These are phyloP conservation scores for Fusarium sp. DNA, from an alignment of 2,329 filamentous ascomycete species.

Conservation along the genomic window DNA sequence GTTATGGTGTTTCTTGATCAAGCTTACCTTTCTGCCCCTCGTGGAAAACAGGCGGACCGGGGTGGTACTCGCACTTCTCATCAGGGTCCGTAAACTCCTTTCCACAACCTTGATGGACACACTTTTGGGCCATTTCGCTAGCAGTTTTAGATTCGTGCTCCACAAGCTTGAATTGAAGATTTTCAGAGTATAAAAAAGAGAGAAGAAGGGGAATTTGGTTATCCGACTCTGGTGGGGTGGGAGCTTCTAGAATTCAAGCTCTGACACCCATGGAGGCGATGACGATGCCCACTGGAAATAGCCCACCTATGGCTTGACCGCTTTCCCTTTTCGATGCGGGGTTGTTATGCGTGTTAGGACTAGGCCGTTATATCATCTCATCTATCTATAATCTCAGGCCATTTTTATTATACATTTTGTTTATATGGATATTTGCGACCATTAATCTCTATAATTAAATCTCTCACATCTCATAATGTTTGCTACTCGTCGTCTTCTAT, in stretches of 20 bases:
- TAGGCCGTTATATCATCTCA: background rate
- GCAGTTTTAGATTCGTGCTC: background rate
- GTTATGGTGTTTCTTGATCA: background rate
- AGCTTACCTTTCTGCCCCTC: conserved; percentile 94
- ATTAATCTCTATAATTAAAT: background rate
- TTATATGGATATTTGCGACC: too few relatives aligned
- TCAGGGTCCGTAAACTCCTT: conserved; percentile 85
- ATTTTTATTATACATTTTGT: conserved; percentile 9
- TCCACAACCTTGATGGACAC: conserved; percentile 95
- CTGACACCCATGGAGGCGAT: conserved; percentile 31
- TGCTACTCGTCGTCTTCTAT: conserved; percentile 61
- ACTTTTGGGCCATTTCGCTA: conserved; percentile 78
- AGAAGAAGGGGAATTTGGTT: conserved; percentile 17
- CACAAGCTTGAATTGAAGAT: conserved; percentile 3
- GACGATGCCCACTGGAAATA: conserved; percentile 39
- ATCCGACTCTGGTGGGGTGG: conserved; percentile 48
- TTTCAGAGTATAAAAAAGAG: conserved; percentile 9
- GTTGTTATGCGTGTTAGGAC: conserved; percentile 24
- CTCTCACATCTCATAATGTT: conserved; percentile 57
- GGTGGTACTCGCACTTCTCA: conserved; percentile 91
- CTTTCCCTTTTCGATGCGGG: conserved; percentile 52
- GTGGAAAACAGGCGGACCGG: conserved; percentile 93
- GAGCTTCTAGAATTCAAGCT: conserved; percentile 55
- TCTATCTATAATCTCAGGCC: conserved; percentile 22
- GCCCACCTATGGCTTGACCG: conserved; percentile 46